Conservation (phyloP, 768 basidiomycete species). For the Hemileccinum rubropunctum region DNA sequence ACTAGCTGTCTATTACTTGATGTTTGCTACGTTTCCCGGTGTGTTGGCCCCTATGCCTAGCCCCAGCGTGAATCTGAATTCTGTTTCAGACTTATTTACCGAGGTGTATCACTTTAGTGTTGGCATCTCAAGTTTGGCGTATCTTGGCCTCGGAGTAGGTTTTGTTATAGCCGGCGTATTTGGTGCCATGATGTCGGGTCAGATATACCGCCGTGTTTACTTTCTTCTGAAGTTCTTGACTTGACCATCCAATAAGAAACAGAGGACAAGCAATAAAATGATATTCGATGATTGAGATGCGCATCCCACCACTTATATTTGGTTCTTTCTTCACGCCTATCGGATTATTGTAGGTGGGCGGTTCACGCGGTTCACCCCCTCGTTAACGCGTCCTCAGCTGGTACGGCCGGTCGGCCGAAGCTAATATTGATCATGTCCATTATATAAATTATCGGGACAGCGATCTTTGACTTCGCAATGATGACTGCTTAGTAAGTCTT, state of each 20-base stretch:
- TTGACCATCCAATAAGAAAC: slow-evolving; percentile 36
- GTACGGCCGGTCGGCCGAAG: slow-evolving; percentile 80
- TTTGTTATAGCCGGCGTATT: slow-evolving; percentile 47
- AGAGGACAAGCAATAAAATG: slow-evolving; percentile 66
- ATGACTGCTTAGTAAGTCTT: slow-evolving; percentile 55
- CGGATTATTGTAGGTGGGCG: slow-evolving; percentile 57
- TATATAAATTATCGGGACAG: slow-evolving; percentile 56
- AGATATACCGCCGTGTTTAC: slow-evolving; percentile 39
- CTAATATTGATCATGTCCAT: slow-evolving; percentile 67
- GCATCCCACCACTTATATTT: slow-evolving; percentile 66
- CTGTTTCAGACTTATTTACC: slow-evolving; percentile 41
- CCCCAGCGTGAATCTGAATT: neutral
- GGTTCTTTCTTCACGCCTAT: slow-evolving; percentile 69
- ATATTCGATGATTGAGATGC: no score
- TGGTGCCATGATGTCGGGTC: slow-evolving; percentile 46
- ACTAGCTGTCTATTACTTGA: slow-evolving; percentile 63
- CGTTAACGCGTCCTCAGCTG: slow-evolving; percentile 41
- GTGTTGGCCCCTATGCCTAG: slow-evolving; percentile 18
- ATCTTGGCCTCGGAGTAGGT: slow-evolving; percentile 54
- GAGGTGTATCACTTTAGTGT: slow-evolving; percentile 48
- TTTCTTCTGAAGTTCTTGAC: neutral
- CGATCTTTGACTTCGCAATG: slow-evolving; percentile 59
- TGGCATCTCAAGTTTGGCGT: slow-evolving; percentile 53
- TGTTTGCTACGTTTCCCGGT: slow-evolving; percentile 65
- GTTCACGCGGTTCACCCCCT: neutral